Percentiles rank a stretch among this genome's conserved stretches.
These are phyloP conservation scores for Penicillium nordicum DNA, from an alignment of 2,329 filamentous ascomycete species.

Conservation along the genomic window DNA sequence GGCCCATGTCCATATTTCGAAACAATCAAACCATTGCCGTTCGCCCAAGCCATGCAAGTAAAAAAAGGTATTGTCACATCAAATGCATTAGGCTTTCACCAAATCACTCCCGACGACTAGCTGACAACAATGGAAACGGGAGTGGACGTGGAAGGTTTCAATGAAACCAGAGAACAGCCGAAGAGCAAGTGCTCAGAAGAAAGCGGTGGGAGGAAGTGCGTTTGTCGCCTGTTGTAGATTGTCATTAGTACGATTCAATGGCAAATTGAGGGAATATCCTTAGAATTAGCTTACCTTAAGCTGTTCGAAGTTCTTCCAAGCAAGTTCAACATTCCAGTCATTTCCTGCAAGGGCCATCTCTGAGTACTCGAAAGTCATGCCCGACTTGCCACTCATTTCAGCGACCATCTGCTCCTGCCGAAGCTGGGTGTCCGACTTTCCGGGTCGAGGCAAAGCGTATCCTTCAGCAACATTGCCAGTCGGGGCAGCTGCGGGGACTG, in stretches of 20 bases:
- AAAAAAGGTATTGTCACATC: conserved; percentile 7
- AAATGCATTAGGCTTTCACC: conserved; percentile 10
- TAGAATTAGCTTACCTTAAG: conserved; percentile 58
- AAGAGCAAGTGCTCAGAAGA: conserved; percentile 27
- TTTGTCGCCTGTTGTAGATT: conserved; percentile 30
- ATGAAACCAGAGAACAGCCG: background rate
- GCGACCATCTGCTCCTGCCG: conserved; percentile 66
- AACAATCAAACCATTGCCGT: conserved; percentile 23
- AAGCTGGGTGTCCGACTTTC: conserved; percentile 49
- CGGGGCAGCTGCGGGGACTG: conserved; percentile 21
- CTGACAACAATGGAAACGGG: background rate
- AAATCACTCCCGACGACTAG: conserved; percentile 8
- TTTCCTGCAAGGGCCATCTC: conserved; percentile 76
- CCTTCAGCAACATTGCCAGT: conserved; percentile 31
- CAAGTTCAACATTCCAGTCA: conserved; percentile 74
- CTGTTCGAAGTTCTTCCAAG: conserved; percentile 69
- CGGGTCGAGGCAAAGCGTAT: conserved; percentile 41
- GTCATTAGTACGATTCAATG: conserved; percentile 18
- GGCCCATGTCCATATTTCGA: conserved; percentile 18
- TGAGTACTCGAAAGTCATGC: conserved; percentile 75
- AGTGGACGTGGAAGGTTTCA: background rate
- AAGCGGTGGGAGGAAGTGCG: conserved; percentile 51
- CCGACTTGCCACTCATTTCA: conserved; percentile 72
- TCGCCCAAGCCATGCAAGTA: conserved; percentile 36
- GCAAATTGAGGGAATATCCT: background rate